A percentile compares a stretch with the other conserved stretches of the same genome.
phyloP scores from a whole-genome alignment of 2,329 filamentous ascomycete genomes.

The Monilinia polystroma region DNA sequence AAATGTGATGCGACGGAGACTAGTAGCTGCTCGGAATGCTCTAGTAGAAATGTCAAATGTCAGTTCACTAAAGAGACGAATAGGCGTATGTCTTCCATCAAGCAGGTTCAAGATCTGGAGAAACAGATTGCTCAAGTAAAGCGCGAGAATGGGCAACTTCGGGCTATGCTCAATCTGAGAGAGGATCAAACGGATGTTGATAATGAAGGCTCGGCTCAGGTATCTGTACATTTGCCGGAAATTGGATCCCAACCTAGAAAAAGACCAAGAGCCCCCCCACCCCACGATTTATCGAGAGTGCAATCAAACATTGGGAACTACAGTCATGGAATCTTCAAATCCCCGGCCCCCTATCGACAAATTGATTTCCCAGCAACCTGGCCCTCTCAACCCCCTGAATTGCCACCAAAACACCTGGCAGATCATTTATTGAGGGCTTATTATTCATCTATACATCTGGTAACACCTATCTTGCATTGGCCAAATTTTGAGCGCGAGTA shows the following conservation, averaged over 20 bases:
- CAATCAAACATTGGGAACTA: conserved; percentile 70
- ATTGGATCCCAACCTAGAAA: conserved; percentile 65
- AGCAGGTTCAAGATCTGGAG: conserved; percentile 96
- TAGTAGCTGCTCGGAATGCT: conserved; percentile 94
- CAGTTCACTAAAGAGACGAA: conserved; percentile 99
- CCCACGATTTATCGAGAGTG: conserved; percentile 69
- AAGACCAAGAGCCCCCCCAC: conserved; percentile 58
- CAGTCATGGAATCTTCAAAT: conserved; percentile 76
- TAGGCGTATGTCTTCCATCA: conserved; percentile 97
- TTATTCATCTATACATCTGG: conserved; percentile 71
- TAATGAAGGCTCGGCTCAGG: conserved; percentile 42
- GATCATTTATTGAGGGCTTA: conserved; percentile 76
- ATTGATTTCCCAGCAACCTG: conserved; percentile 49
- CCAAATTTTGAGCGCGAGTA: conserved; percentile 75
- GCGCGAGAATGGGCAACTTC: conserved; percentile 74
- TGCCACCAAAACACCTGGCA: conserved; percentile 68
- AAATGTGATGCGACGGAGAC: conserved; percentile 97
- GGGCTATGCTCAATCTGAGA: conserved; percentile 55
- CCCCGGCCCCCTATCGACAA: conserved; percentile 66
- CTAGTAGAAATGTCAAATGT: conserved; percentile 92
- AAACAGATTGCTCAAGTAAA: conserved; percentile 81
- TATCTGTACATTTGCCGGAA: conserved; percentile 58
- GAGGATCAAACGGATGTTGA: conserved; percentile 48
- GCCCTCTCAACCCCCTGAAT: conserved; percentile 56
- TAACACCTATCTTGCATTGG: conserved; percentile 87